Base-by-base conservation (phyloP, 2,329 filamentous ascomycete species). In the Setomelanomma holmii region DNA sequence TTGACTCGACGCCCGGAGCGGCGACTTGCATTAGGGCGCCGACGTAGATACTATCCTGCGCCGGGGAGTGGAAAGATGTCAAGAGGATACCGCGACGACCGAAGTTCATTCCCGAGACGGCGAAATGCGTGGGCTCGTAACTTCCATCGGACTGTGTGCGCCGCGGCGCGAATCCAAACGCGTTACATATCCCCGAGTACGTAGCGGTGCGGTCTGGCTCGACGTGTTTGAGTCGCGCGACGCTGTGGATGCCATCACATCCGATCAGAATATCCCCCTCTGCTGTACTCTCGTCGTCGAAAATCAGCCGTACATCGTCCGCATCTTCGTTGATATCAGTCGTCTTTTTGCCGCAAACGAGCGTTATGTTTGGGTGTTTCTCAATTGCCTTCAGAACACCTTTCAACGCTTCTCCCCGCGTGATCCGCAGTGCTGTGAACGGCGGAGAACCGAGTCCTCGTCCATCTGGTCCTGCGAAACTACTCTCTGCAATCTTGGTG, bases 191-290 rank as follows among this genome's bases (percentile, higher is more conserved):
- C 11, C 77, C 77, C 0, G 74, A 75, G 63, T 79, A 79, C 19
- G 71, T 66, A 22, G 68, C 69, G 52, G 72, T 78, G 21, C 77
- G 74, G 30, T 71, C 68, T 7, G 77, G 76, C 57, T 79, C 77
- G 47, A 79, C 76, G 55, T 79, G 77, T 53, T 73, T 75, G 47
- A 78, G 69, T 10, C 77, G 70, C 3, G 76, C 72, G 41, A 75
- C 72, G 39, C 71, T 76, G 64, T 79, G 75, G 8, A 84, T 81
- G 0, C 84, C 84, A 49, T 86, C 83, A 3, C 82, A 83, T 5
- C 82, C 83, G 10, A 86, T 60, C 0, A 86, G 57, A 1, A 86
- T 63, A 53, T 86, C 83, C 4, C 77, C 81, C 1, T 68, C 59
- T 4, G 77, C 63, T 1, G 58, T 64, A 0, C 71, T 67, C 1